Evolutionary conservation across 345 rosid species (phyloP).

Genomic region (Citrus glauca): DNA sequence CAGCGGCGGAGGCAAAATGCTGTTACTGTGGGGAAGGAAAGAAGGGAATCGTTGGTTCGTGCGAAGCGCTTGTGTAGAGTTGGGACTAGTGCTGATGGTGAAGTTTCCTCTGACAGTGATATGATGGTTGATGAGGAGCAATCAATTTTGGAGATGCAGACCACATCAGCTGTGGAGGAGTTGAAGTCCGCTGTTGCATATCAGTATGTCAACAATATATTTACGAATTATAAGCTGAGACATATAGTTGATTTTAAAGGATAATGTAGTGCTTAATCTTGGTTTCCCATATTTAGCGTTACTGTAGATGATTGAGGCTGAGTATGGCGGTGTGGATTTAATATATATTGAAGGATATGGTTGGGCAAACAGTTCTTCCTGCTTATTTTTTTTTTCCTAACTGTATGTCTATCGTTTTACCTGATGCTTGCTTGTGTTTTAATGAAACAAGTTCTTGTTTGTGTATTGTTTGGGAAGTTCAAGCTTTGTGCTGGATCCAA

Average conservation of each 20-base stretch:
- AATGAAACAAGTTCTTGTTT: background rate
- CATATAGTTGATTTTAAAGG: background rate
- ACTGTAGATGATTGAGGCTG: background rate
- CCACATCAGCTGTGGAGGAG: constrained; percentile 62
- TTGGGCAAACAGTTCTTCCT: background rate
- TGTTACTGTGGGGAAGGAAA: constrained; percentile 80
- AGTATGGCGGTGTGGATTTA: background rate
- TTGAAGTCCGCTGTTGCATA: constrained; percentile 62
- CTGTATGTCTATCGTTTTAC: background rate
- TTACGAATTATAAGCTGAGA: background rate
- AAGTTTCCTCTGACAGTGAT: constrained; percentile 39
- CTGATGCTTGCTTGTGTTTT: background rate
- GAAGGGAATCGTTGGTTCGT: constrained; percentile 77
- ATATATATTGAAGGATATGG: background rate
- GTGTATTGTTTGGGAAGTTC: background rate
- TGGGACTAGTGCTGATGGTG: constrained; percentile 51
- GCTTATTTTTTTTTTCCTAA: background rate
- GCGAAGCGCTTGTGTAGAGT: constrained; percentile 85
- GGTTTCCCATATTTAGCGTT: background rate
- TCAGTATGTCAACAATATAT: constrained; percentile 49
- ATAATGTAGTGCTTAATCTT: too few species aligned
- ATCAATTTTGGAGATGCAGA: constrained; percentile 63
- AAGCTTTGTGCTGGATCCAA: background rate
- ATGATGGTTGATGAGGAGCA: constrained; percentile 81
- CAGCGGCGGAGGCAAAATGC: constrained; percentile 84